These are phyloP conservation scores for Aspergillus wentii DNA, from an alignment of 495 filamentous ascomycete species.

Conservation along the genomic window DNA sequence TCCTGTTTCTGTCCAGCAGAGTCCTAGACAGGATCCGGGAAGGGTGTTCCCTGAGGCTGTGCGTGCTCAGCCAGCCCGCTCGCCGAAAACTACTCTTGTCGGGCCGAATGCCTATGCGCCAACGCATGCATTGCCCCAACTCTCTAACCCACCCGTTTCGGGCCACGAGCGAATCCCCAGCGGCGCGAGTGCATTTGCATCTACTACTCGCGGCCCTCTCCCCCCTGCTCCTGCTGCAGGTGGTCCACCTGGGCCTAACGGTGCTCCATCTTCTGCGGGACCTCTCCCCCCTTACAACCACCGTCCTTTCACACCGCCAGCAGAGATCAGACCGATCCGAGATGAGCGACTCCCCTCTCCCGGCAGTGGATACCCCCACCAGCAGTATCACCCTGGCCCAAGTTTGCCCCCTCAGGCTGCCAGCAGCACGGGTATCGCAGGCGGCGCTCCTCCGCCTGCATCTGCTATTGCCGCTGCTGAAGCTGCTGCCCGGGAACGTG, in stretches of 20 bases:
- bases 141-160: constrained; percentile 48
- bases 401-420: constrained; percentile 56
- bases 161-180: constrained; percentile 51
- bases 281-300: constrained; percentile 54
- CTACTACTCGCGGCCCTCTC: constrained; percentile 26
- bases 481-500: constrained; percentile 74
- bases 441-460: constrained; percentile 68
- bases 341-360: constrained; percentile 84
- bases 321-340: constrained; percentile 80
- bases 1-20: constrained; percentile 61
- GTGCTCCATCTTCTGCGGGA: constrained; percentile 37
- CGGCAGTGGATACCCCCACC: constrained; percentile 73
- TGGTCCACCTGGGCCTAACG: constrained; percentile 52
- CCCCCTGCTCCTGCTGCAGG: constrained; percentile 43
- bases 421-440: constrained; percentile 71
- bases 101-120: constrained; percentile 59
- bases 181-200: constrained; percentile 44
- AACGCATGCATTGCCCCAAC: constrained; percentile 55
- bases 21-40: constrained; percentile 64
- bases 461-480: constrained; percentile 70
- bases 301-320: constrained; percentile 66
- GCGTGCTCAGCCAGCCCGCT: constrained; percentile 56
- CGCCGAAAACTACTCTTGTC: constrained; percentile 54
- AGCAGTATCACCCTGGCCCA: constrained; percentile 68
- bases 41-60: constrained; percentile 70